Evolutionary conservation across 306 rosid genomes (phyloP).

Genomic region (Vigna angularis): DNA sequence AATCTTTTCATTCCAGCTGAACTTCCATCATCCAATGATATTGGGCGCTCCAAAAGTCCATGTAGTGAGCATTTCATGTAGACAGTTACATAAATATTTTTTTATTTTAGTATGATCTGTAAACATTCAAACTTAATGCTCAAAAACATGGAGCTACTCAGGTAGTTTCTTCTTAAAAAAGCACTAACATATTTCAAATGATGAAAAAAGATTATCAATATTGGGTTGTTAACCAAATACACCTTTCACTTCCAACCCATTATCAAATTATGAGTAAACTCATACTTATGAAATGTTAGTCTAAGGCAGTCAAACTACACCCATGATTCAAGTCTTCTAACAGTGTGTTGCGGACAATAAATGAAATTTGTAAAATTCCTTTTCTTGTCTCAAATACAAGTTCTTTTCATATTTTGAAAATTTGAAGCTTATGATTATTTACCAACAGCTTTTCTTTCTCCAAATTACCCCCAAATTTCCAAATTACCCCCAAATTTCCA

Average conservation of each 20-base stretch:
- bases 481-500: neutral
- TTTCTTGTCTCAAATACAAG: neutral
- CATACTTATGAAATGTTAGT: neutral
- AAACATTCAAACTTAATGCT: neutral
- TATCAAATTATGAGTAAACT: constrained; percentile 22
- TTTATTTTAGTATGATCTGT: neutral
- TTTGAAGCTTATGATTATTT: neutral
- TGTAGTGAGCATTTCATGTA: neutral
- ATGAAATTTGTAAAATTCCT: neutral
- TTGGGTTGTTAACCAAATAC: neutral
- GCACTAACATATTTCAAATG: neutral
- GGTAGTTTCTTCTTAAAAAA: neutral
- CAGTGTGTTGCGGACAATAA: too few relatives aligned
- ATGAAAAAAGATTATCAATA: neutral
- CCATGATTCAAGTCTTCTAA: neutral
- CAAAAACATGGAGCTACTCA: neutral
- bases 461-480: neutral
- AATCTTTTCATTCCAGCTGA: constrained; percentile 28
- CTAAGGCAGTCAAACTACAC: neutral
- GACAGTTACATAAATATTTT: neutral
- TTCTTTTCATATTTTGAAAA: neutral
- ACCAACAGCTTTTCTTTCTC: neutral
- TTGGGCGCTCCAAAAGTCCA: constrained; percentile 27
- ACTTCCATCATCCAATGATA: constrained; percentile 19
- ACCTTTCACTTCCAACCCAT: neutral